These are phyloP conservation scores for Priceomyces castillae DNA, from an alignment of 805 yeast species.

Conservation along the genomic window DNA sequence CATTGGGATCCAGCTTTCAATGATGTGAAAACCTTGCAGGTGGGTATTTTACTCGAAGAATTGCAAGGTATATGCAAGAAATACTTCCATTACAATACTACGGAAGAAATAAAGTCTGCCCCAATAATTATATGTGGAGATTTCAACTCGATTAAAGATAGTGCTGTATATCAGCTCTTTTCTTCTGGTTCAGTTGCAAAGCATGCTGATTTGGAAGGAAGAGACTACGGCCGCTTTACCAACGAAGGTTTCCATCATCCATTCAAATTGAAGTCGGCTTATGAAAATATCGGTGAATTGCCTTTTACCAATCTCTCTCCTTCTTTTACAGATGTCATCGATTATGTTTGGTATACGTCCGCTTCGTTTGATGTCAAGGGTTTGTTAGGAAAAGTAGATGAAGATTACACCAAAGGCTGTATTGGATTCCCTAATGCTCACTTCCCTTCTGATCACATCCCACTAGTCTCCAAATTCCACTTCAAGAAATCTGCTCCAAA, in stretches of 20 bases:
- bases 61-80: conserved; percentile 63
- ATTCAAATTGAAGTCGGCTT: conserved; percentile 80
- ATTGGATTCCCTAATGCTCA: conserved; percentile 94
- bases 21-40: conserved; percentile 95
- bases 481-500: conserved; percentile 47
- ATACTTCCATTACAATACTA: conserved; percentile 41
- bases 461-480: conserved; percentile 77
- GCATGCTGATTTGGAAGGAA: conserved; percentile 78
- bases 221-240: conserved; percentile 89
- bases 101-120: conserved; percentile 54
- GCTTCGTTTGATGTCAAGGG: conserved; percentile 79
- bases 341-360: conserved; percentile 93
- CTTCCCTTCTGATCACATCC: conserved; percentile 92
- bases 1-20: conserved; percentile 98
- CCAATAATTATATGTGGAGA: conserved; percentile 94
- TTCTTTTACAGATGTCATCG: conserved; percentile 87
- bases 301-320: conserved; percentile 96
- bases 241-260: conserved; percentile 83
- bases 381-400: conserved; percentile 78
- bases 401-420: conserved; percentile 66
- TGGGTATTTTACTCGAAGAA: conserved; percentile 87
- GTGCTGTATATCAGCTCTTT: conserved; percentile 90
- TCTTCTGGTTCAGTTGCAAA: conserved; percentile 75
- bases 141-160: conserved; percentile 80
- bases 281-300: conserved; percentile 79